Evolutionary conservation across 495 filamentous ascomycete species (phyloP).

Genomic region (Podospora australis): DNA sequence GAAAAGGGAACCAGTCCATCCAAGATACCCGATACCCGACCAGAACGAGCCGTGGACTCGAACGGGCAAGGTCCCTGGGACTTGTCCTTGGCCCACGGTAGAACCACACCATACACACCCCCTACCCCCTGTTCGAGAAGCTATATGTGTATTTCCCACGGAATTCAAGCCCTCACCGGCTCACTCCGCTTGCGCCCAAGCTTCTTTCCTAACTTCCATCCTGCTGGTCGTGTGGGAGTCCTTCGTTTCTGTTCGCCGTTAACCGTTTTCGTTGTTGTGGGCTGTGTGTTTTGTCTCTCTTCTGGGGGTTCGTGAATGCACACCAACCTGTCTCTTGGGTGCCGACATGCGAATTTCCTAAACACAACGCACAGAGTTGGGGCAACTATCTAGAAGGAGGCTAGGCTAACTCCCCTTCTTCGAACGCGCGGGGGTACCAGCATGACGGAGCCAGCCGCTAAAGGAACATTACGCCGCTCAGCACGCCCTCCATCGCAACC

Average conservation of each 20-base stretch:
- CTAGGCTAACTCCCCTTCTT: neutral
- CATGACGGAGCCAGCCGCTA: slow-evolving; percentile 15
- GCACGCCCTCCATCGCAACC: slow-evolving; percentile 20
- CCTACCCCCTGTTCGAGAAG: slow-evolving; percentile 7
- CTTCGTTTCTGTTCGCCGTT: too few relatives aligned
- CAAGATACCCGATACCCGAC: neutral
- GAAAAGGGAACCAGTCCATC: too few relatives aligned
- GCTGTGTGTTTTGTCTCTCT: slow-evolving; percentile 1
- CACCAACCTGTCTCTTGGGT: neutral
- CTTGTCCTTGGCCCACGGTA: slow-evolving; percentile 6
- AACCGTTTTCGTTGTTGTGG: slow-evolving; percentile 1
- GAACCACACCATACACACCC: slow-evolving; percentile 12
- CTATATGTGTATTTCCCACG: slow-evolving; percentile 5
- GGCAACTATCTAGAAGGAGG: slow-evolving; percentile 2
- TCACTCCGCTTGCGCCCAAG: slow-evolving; percentile 1
- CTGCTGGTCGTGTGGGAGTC: neutral
- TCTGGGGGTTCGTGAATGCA: slow-evolving; percentile 1
- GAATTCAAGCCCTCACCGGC: slow-evolving; percentile 5
- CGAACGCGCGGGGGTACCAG: neutral
- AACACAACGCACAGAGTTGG: slow-evolving; percentile 2
- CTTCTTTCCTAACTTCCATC: neutral
- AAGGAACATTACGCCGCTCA: slow-evolving; percentile 13
- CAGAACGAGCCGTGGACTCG: slow-evolving; percentile 17
- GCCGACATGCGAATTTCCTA: slow-evolving; percentile 1
- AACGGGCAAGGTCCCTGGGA: slow-evolving; percentile 15